A percentile compares a stretch with the other conserved stretches of the same genome.
Conservation (phyloP, 352 stramenopile genomes). For the Phytophthora litchii region DNA sequence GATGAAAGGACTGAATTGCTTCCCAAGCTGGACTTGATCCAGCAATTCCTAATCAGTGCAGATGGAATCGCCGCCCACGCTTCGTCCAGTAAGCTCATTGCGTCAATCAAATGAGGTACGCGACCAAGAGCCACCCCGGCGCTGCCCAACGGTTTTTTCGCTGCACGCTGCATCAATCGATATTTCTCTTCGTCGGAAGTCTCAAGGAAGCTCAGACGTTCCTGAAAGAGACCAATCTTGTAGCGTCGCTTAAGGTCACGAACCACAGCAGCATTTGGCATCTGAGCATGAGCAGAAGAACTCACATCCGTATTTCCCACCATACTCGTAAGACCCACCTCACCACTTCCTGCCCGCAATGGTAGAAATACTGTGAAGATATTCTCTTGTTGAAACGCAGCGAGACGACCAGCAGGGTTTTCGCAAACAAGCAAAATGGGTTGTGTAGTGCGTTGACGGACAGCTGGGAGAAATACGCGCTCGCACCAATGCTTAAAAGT, state of each 20-base stretch:
- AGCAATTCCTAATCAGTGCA: conserved; percentile 33
- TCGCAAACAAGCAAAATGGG: conserved; percentile 52
- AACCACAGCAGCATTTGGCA: conserved; percentile 42
- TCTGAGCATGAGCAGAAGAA: conserved; percentile 31
- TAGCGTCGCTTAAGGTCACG: conserved; percentile 59
- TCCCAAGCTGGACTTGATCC: conserved; percentile 40
- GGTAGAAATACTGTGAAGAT: conserved; percentile 51
- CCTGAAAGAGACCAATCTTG: conserved; percentile 56
- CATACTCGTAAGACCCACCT: conserved; percentile 1
- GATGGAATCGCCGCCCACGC: conserved; percentile 39
- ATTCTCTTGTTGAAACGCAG: conserved; percentile 43
- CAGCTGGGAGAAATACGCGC: conserved; percentile 50
- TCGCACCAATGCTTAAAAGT: conserved; percentile 65
- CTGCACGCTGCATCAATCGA: conserved; percentile 44
- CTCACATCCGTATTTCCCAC: no score
- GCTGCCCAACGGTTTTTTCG: conserved; percentile 39
- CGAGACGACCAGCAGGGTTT: conserved; percentile 47
- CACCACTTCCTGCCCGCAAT: conserved; percentile 17
- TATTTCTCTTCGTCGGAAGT: conserved; percentile 48
- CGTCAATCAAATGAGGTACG: conserved; percentile 47
- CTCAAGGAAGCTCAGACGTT: conserved; percentile 49
- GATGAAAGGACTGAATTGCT: conserved; percentile 4
- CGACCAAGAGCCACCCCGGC: conserved; percentile 44
- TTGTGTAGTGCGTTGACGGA: conserved; percentile 48
- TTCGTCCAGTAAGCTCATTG: conserved; percentile 49